Conservation (phyloP, 148 eudicot species). For the Rhododendron griersonianum region DNA sequence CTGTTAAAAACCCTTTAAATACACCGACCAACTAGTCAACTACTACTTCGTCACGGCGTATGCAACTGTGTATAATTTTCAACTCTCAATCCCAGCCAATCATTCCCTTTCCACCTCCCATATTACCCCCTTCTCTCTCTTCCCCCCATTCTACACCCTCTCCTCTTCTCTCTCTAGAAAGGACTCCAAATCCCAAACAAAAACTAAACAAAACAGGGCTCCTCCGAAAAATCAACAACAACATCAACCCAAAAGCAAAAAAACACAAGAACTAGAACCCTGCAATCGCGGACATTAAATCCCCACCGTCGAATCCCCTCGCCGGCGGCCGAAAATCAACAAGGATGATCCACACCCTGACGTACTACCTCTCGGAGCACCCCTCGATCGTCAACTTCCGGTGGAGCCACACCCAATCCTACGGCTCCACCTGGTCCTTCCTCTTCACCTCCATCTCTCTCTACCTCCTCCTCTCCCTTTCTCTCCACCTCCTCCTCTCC, state of each 20-base stretch:
- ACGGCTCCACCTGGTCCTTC: conserved; percentile 5
- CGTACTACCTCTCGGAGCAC: conserved; percentile 6
- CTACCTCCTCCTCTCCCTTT: not conserved
- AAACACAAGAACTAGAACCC: not conserved
- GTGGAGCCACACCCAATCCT: conserved; percentile 4
- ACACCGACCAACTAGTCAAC: not conserved
- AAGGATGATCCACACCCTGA: not conserved
- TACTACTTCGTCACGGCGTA: not conserved
- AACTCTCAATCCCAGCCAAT: not conserved
- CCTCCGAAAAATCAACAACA: not conserved
- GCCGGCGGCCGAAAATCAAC: not conserved
- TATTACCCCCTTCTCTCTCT: not conserved
- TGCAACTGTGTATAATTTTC: not conserved
- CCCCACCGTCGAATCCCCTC: not conserved
- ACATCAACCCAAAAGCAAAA: not conserved
- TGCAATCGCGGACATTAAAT: not conserved
- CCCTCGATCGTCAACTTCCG: conserved; percentile 1
- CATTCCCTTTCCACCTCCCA: not conserved
- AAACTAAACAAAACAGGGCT: not conserved
- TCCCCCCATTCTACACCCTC: not conserved
- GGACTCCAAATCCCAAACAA: not conserved
- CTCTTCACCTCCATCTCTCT: conserved; percentile 4
- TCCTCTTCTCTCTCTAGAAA: not conserved
- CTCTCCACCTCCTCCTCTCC: not conserved
- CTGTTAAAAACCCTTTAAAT: not conserved